Evolutionary conservation across 441 rosid species (phyloP).

Genomic region (Raphanus hybrid): DNA sequence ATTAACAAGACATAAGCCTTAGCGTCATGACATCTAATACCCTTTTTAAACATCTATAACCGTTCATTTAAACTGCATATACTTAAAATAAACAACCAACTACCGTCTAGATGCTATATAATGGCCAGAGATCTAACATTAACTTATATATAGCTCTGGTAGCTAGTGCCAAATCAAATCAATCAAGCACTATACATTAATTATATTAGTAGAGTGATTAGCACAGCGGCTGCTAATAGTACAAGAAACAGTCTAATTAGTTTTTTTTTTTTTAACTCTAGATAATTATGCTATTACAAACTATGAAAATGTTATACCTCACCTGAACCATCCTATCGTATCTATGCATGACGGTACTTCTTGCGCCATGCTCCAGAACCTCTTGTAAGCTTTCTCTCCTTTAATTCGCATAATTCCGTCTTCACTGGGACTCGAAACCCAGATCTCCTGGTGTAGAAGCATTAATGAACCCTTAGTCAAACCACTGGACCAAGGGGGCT

Average conservation of each 20-base stretch:
- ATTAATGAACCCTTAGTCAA: no score
- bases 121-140: not conserved
- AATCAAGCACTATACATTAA: not conserved
- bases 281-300: no score
- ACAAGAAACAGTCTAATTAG: not conserved
- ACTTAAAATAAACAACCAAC: not conserved
- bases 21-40: constrained; percentile 8
- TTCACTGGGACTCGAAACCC: no score
- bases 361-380: no score
- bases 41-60: not conserved
- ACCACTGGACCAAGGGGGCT: no score
- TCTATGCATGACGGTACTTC: no score
- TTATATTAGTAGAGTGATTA: not conserved
- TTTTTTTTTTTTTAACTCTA: no score
- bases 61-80: not conserved
- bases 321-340: no score
- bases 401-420: no score
- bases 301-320: no score
- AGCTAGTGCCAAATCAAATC: not conserved
- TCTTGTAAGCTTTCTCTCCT: no score
- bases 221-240: not conserved
- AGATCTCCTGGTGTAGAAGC: no score
- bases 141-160: not conserved
- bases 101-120: constrained; percentile 4
- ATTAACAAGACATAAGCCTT: constrained; percentile 4